These are phyloP conservation scores for Trametes punicea DNA, from an alignment of 768 basidiomycete species.

Conservation along the genomic window DNA sequence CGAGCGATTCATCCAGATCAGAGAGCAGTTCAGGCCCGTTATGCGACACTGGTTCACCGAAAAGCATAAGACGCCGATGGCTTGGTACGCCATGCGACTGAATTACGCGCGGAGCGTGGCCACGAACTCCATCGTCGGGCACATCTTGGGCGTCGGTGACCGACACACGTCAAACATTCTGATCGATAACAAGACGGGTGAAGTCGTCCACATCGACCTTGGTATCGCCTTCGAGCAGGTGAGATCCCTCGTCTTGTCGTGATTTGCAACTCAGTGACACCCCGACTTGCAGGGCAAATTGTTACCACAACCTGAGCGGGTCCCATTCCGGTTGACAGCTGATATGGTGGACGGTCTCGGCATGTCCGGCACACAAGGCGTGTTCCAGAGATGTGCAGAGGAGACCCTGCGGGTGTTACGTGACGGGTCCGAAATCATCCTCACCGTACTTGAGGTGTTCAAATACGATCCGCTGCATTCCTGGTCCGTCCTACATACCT, in stretches of 20 bases:
- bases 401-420: constrained; percentile 91
- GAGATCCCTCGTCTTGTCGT: constrained; percentile 15
- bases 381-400: constrained; percentile 93
- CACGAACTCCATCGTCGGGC: constrained; percentile 90
- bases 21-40: constrained; percentile 65
- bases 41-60: constrained; percentile 96
- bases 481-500: constrained; percentile 51
- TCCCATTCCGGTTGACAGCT: constrained; percentile 92
- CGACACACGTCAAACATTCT: constrained; percentile 92
- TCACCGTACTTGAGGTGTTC: constrained; percentile 96
- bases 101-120: constrained; percentile 92
- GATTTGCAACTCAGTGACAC: not conserved
- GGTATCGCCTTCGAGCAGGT: constrained; percentile 97
- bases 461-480: constrained; percentile 93
- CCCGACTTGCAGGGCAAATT: constrained; percentile 61
- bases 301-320: constrained; percentile 76
- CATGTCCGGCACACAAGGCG: constrained; percentile 83
- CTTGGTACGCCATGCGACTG: constrained; percentile 90
- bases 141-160: constrained; percentile 89
- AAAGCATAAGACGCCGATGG: constrained; percentile 78
- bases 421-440: constrained; percentile 78
- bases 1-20: constrained; percentile 26
- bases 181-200: constrained; percentile 76
- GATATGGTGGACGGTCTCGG: constrained; percentile 97
- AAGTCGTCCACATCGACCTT: constrained; percentile 93